Base-by-base conservation (phyloP, 257 asterid genomes). In the Lycium ferocissimum region DNA sequence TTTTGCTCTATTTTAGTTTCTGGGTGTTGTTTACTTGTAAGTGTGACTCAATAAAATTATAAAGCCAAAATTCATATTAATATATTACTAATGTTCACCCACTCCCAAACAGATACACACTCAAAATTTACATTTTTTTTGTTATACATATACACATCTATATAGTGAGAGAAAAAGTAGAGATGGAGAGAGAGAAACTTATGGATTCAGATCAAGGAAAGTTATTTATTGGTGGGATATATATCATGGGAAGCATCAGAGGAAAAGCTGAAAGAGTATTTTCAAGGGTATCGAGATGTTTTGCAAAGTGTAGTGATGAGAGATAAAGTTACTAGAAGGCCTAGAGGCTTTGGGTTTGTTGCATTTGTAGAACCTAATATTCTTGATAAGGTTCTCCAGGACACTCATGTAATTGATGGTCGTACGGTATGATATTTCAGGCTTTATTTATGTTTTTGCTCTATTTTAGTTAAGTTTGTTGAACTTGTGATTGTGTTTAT, bases 191-290 rank as follows among this genome's bases (percentile, higher is more conserved):
- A 72, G 45, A 40, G 33, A 80, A 40, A 37, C 10, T 15, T 20
- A 33, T 94, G 98, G 98, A 94, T 91, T 93, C 98, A 54, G 97
- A 94, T 92, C 96, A 93, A 72, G 98, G 96, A 10, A 94, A 94
- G 92, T 93, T 94, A 0, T 94, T 94, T 81, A 91, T 94, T 20
- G 97, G 98, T 15, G 98, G 98, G 85, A 94, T 94, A 26, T 26
- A 26, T 26, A 63, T 93, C 97, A 3, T 93, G 98, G 98, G 97
- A 94, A 80, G 93, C 97, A 3, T 37, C 87, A 18, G 97, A 94
- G 88, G 97, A 93, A 20, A 93, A 90, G 86, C 92, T 94, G 83
- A 91, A 83, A 85, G 98, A 94, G 72, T 90, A 94, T 87, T 94
- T 94, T 49, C 91, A 92, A 73, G 88, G 88, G 7, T 94, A 89